Evolutionary conservation across 352 stramenopile genomes (phyloP), one percentile per base, ranked within the genome.

Genomic region (Aphanomyces astaci): DNA sequence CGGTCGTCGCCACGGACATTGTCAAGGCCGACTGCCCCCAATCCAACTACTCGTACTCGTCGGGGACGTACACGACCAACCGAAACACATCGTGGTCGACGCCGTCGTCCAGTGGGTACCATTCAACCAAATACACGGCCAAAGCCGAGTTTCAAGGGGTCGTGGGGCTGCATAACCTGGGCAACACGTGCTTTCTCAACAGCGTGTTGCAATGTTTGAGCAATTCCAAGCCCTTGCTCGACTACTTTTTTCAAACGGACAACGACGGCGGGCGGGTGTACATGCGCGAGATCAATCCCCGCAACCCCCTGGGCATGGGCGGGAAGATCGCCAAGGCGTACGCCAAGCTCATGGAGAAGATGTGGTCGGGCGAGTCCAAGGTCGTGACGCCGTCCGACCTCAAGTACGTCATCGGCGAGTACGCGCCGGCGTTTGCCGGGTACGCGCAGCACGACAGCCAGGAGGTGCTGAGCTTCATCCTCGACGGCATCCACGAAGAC

Each of bases 301-400:
- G 92, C 22, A 99, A 99, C 71, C 96, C 96, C 22, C 81, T 99
- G 2, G 86, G 96, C 0, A 96, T 87, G 27, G 81, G 86, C 30
- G 96, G 96, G 3, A 82, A 87, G 69, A 76, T 99, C 31, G 95
- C 92, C 5, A 81, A 77, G 9, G 90, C 96, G n/a, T 99, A 99
- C 79, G 95, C 89, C 0, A 82, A 76, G 28, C 75, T 99, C 4
- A 64, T 99, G 22, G 82, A 86, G n/a, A 86, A 97, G 54, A 95
- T 99, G 74, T 99, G 96, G 93, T 83, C 79, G 36, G 91, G 89
- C 22, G 80, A 97, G 51, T 97, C 88, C 73, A 87, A 78, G 4
- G 80, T 92, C 10, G 82, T 96, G 3, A 78, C 82, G 2, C 86
- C 90, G 4, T 84, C 76, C 1, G 75, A 82, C 24, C 70, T 95